Percentiles rank a stretch among this genome's conserved stretches.
phyloP scores from a whole-genome alignment of 805 yeast species.

The Diddensiella santjacobensis region DNA sequence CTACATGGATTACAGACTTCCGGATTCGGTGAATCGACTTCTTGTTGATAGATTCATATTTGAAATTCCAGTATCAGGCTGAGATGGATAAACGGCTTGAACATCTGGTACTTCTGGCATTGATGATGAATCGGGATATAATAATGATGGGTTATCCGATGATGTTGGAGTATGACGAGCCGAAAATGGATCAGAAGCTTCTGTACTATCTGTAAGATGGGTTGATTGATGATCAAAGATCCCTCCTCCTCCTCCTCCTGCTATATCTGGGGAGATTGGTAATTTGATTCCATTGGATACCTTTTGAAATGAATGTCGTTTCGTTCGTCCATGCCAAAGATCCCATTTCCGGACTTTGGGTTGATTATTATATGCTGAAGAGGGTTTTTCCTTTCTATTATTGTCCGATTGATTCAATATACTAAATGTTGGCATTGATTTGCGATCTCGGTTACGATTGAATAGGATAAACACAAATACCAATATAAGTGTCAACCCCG shows the following conservation, averaged over 20 bases:
- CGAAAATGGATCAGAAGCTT: no score
- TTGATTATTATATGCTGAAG: no score
- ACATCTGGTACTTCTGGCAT: background rate
- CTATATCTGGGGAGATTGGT: background rate
- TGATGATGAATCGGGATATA: background rate
- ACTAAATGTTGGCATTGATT: background rate
- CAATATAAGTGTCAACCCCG: conserved; percentile 25
- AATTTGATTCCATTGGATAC: background rate
- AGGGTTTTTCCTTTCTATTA: no score
- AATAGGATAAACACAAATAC: conserved; percentile 16
- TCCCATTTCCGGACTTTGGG: no score
- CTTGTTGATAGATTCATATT: conserved; percentile 5
- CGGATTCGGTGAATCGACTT: conserved; percentile 19
- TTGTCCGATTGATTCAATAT: background rate
- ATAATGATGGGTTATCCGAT: no score
- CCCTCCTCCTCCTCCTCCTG: background rate
- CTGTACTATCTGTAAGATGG: no score
- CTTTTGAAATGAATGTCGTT: background rate
- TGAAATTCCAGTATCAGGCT: background rate
- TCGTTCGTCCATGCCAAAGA: background rate
- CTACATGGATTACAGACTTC: conserved; percentile 10
- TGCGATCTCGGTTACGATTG: background rate
- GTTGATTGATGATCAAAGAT: no score
- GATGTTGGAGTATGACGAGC: no score
- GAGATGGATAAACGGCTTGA: background rate